These are phyloP conservation scores for Hypoxylon sp. DNA, from an alignment of 2,329 filamentous ascomycete species.

Conservation along the genomic window DNA sequence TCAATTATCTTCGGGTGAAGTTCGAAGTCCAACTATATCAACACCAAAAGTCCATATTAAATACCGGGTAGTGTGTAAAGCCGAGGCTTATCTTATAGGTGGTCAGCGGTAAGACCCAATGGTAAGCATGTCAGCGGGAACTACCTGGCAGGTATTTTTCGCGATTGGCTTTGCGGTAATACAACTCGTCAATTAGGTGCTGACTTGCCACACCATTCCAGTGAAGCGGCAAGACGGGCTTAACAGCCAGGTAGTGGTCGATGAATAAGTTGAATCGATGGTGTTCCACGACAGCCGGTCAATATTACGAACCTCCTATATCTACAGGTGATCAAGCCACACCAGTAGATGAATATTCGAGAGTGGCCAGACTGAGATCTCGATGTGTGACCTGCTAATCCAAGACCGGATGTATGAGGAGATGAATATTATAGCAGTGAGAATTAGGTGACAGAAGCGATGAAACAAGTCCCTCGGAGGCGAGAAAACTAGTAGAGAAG, in stretches of 20 bases:
- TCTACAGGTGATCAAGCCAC: slow-evolving; percentile 20
- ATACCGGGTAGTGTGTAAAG: slow-evolving; percentile 23
- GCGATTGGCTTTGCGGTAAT: slow-evolving; percentile 25
- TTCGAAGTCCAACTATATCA: slow-evolving; percentile 44
- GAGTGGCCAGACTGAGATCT: slow-evolving; percentile 2
- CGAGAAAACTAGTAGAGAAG: slow-evolving; percentile 15
- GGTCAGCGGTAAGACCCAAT: slow-evolving; percentile 35
- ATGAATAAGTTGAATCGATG: slow-evolving; percentile 12
- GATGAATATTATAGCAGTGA: slow-evolving; percentile 25
- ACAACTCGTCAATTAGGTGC: slow-evolving; percentile 38
- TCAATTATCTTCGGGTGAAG: slow-evolving; percentile 37
- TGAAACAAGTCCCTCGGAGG: slow-evolving; percentile 16
- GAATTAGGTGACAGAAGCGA: slow-evolving; percentile 24
- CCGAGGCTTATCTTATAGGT: slow-evolving; percentile 17
- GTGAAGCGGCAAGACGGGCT: slow-evolving; percentile 23
- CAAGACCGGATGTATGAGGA: slow-evolving; percentile 12
- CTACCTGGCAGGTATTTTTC: slow-evolving; percentile 35
- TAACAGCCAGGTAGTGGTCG: slow-evolving; percentile 21
- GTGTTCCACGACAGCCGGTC: slow-evolving; percentile 23
- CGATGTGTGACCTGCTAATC: slow-evolving; percentile 15
- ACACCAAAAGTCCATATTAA: slow-evolving; percentile 41
- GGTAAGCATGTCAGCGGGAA: slow-evolving; percentile 22
- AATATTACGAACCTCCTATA: slow-evolving; percentile 28
- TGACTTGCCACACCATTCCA: slow-evolving; percentile 36
- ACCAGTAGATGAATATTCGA: slow-evolving; percentile 14